phyloP scores from a whole-genome alignment of 2,329 filamentous ascomycete genomes.

The Aspergillus eucalypticola region DNA sequence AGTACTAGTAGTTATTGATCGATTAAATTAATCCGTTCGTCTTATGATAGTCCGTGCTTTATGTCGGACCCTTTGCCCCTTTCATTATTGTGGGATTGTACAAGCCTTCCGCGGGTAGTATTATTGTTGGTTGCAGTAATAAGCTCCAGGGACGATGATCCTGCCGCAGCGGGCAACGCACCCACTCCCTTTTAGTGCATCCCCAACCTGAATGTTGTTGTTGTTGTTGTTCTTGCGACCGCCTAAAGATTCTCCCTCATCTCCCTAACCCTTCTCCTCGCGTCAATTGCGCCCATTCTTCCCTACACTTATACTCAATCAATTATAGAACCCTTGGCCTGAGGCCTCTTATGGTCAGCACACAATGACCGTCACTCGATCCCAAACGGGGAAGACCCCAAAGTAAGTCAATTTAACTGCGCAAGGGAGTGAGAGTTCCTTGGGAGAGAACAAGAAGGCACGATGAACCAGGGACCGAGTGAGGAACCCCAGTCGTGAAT shows the following conservation, averaged over 20 bases:
- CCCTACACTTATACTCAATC: neutral
- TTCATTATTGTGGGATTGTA: neutral
- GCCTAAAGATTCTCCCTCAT: constrained; percentile 5
- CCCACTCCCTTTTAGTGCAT: neutral
- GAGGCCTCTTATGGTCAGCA: constrained; percentile 19
- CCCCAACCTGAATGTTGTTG: neutral
- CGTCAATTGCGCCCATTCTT: constrained; percentile 2
- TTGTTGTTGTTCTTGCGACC: constrained; percentile 2
- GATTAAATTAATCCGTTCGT: too few relatives aligned
- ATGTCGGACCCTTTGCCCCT: too few relatives aligned
- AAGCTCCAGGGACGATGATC: neutral
- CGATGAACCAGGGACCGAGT: neutral
- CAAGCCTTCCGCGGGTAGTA: neutral
- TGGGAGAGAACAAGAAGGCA: neutral
- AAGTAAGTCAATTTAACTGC: constrained; percentile 43
- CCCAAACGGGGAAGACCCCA: constrained; percentile 54
- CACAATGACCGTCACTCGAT: constrained; percentile 51
- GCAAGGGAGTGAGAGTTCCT: constrained; percentile 5
- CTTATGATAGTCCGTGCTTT: too few relatives aligned
- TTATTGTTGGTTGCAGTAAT: neutral
- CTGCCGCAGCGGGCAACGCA: constrained; percentile 1
- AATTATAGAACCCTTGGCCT: neutral
- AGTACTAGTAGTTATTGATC: too few relatives aligned
- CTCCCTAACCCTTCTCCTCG: constrained; percentile 6
- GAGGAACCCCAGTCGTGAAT: neutral